A percentile compares a stretch with the other conserved stretches of the same genome.
phyloP scores from a whole-genome alignment of 306 rosid species.

The Lathyrus tuberosus region DNA sequence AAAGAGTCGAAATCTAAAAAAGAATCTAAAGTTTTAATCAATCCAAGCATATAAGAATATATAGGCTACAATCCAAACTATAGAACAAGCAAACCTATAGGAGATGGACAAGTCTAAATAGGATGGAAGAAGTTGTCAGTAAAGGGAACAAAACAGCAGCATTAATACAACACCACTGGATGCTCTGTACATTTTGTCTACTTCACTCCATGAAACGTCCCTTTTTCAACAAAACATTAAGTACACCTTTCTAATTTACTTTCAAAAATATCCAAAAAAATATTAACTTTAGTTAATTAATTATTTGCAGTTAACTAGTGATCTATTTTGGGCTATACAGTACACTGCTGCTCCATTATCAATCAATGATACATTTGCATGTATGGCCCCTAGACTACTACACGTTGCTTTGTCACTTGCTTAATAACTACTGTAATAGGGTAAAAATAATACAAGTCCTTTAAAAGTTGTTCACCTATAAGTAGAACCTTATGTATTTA shows the following conservation, averaged over 20 bases:
- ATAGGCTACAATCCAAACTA: not conserved
- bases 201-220: conserved; percentile 61
- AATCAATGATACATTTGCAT: not conserved
- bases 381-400: not conserved
- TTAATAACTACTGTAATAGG: not conserved
- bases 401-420: not conserved
- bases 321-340: not conserved
- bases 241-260: not conserved
- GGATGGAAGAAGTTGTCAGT: conserved; percentile 41
- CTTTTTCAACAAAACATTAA: conserved; percentile 49
- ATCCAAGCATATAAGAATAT: not conserved
- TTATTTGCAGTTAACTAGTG: not conserved
- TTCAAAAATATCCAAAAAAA: not conserved
- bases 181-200: conserved; percentile 61
- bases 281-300: too few relatives aligned
- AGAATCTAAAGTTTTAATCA: too few relatives aligned
- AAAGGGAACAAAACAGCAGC: conserved; percentile 44
- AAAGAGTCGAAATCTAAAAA: too few relatives aligned
- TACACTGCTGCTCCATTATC: not conserved
- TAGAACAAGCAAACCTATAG: not conserved
- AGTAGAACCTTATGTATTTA: too few relatives aligned
- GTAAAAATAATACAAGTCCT: not conserved
- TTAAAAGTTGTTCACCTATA: too few relatives aligned
- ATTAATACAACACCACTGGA: conserved; percentile 48
- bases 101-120: not conserved